phyloP scores from a whole-genome alignment of 164 flowering plant species.

The Amborella trichopoda region DNA sequence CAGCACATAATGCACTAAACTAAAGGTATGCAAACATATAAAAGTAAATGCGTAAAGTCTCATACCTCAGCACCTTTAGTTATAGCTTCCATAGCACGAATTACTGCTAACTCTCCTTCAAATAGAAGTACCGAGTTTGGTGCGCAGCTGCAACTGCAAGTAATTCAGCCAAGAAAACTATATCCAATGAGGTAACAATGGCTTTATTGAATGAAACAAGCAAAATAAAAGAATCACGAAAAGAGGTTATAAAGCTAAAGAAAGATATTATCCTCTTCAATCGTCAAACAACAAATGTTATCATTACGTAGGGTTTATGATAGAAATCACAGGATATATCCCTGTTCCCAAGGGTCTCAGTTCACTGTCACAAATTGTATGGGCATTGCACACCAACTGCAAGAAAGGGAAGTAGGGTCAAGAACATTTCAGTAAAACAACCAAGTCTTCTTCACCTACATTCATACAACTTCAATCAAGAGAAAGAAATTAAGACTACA shows the following conservation, averaged over 20 bases:
- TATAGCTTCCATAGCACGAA: constrained; percentile 77
- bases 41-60: background rate
- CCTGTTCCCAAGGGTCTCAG: constrained; percentile 91
- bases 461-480: no score
- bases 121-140: constrained; percentile 88
- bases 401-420: no score
- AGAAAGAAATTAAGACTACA: no score
- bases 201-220: no score
- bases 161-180: constrained; percentile 6
- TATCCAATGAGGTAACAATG: no score
- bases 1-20: background rate
- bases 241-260: no score
- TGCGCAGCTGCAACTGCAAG: constrained; percentile 57
- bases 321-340: constrained; percentile 80
- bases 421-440: no score
- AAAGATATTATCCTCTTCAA: no score
- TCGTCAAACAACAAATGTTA: no score
- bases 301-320: constrained; percentile 90
- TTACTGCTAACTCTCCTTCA: constrained; percentile 70
- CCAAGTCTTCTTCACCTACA: no score
- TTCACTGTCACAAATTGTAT: constrained; percentile 90
- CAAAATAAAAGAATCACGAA: no score
- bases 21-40: background rate
- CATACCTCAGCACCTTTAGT: constrained; percentile 74
- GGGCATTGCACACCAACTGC: constrained; percentile 98